Evolutionary conservation across 164 flowering plant species (phyloP).

Genomic region (Annona squamosa): DNA sequence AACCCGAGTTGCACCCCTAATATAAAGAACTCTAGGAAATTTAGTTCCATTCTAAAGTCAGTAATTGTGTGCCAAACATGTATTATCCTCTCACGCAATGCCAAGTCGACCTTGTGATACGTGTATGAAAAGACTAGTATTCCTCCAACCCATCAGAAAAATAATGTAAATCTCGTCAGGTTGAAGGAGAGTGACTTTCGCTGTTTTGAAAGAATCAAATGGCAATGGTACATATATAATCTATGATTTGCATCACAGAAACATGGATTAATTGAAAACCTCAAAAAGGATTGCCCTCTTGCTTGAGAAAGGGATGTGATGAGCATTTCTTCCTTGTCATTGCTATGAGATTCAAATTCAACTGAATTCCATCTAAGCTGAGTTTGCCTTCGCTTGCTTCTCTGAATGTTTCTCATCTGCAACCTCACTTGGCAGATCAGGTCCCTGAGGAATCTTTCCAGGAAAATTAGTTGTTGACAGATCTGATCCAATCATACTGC

Average conservation of each 20-base stretch:
- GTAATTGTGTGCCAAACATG: background rate
- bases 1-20: too few relatives aligned
- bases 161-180: background rate
- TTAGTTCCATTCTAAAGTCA: too few relatives aligned
- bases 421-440: constrained; percentile 52
- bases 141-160: constrained; percentile 3
- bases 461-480: constrained; percentile 56
- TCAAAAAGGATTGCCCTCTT: background rate
- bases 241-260: constrained; percentile 1
- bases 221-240: background rate
- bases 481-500: constrained; percentile 62
- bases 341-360: background rate
- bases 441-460: constrained; percentile 66
- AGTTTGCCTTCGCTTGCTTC: constrained; percentile 11
- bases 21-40: too few relatives aligned
- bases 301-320: background rate
- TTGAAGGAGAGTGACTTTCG: background rate
- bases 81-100: background rate
- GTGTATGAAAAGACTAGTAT: background rate
- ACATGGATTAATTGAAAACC: background rate
- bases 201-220: background rate
- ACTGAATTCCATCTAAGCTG: constrained; percentile 1
- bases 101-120: background rate
- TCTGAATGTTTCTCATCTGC: constrained; percentile 27
- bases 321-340: background rate